Base-by-base conservation (phyloP, 2,329 filamentous ascomycete genomes). In the Fusarium tricinctum region DNA sequence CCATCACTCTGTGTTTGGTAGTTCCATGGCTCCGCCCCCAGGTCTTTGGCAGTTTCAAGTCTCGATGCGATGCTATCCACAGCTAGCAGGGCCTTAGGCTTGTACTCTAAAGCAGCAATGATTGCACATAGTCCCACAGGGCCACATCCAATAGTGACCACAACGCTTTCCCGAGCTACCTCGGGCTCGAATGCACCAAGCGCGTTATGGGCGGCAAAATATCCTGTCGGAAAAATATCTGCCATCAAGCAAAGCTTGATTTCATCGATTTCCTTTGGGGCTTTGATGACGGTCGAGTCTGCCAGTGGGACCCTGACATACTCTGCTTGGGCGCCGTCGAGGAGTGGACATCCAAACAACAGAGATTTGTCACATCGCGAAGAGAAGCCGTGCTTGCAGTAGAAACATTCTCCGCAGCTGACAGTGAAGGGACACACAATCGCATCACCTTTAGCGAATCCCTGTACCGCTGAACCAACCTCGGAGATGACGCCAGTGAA, bases 401-500 rank as follows among this genome's bases (percentile, higher is more conserved):
- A 71, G 32, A 71, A 71, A 5, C 68, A 71, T 10, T 58, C 22
- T 5, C 69, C 68, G 17, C 69, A 71, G 45, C 65, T 67, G 2
- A 65, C 56, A 2, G 68, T 71, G 35, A 71, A 71, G 4, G 68
- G 69, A 1, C 49, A 49, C 0, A 72, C 69, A 4, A 71, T 61
- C 0, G 33, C 9, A 2, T 72, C 69, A 0, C 69, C 63, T 0
- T 15, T 9, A 0, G 55, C 39, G 0, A 72, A 26, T 8, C 10
- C 28, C 0, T 32, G 23, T 2, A 71, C 91, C 1, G 81, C 83
- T 13, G 84, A 81, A 0, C 93, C 93, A 28, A 86, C 81, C 63
- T 91, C 87, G 32, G 88, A 84, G 7, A 96, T 86, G n/a, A 83
- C 84, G 4, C 93, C 93, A 1, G 92, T 92, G 75, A 96, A 95